phyloP scores from a whole-genome alignment of 176 grass and related monocot genomes.

The Poa pratensis region DNA sequence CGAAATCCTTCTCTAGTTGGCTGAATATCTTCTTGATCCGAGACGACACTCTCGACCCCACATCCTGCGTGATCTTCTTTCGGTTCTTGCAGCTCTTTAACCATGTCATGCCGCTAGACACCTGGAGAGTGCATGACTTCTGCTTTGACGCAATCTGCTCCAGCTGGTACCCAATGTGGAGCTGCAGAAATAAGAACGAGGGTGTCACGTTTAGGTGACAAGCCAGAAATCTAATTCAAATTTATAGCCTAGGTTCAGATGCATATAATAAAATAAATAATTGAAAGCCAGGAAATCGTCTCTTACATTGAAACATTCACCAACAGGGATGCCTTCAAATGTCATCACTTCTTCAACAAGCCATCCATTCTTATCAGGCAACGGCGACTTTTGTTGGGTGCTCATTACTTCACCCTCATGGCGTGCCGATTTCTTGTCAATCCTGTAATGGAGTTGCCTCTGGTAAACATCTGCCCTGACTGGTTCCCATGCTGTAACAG shows the following conservation, averaged over 20 bases:
- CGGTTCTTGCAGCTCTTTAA: slow-evolving; percentile 76
- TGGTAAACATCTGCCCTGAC: slow-evolving; percentile 74
- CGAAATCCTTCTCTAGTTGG: slow-evolving; percentile 67
- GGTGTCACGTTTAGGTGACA: slow-evolving; percentile 1
- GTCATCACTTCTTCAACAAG: slow-evolving; percentile 86
- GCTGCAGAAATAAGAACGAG: slow-evolving; percentile 42
- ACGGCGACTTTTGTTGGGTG: slow-evolving; percentile 80
- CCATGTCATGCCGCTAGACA: slow-evolving; percentile 70
- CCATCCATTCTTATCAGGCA: slow-evolving; percentile 81
- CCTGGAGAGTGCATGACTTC: slow-evolving; percentile 65
- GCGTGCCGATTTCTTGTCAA: slow-evolving; percentile 61
- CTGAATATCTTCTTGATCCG: slow-evolving; percentile 78
- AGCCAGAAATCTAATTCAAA: not conserved
- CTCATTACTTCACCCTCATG: slow-evolving; percentile 70
- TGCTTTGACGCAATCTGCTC: slow-evolving; percentile 54
- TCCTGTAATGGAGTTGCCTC: slow-evolving; percentile 82
- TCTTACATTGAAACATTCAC: slow-evolving; percentile 81
- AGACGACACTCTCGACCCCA: slow-evolving; percentile 55
- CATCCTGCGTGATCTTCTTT: slow-evolving; percentile 76
- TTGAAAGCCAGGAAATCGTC: not conserved
- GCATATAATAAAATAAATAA: not conserved
- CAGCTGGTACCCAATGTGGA: slow-evolving; percentile 80
- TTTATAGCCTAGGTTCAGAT: not conserved
- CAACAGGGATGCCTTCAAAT: slow-evolving; percentile 64
- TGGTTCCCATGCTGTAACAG: slow-evolving; percentile 72